phyloP scores from a whole-genome alignment of 1,139 yeast genomes.

The Yamadazyma pseudoaaseri region DNA sequence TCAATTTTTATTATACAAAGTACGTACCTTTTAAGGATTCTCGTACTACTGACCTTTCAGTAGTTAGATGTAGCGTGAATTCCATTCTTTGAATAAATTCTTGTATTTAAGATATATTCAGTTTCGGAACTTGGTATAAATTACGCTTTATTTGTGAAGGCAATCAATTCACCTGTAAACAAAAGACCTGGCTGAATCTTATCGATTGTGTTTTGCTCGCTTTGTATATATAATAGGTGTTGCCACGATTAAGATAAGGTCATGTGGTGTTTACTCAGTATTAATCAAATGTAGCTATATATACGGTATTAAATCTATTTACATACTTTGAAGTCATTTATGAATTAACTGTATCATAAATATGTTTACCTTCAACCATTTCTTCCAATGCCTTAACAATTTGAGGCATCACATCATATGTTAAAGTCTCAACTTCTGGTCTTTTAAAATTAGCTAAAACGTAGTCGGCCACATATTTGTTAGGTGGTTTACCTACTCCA shows the following conservation, averaged over 20 bases:
- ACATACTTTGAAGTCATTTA: too few relatives aligned
- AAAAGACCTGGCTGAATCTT: too few relatives aligned
- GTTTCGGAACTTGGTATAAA: too few relatives aligned
- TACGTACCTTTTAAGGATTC: conserved; percentile 47
- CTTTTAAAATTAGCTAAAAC: conserved; percentile 53
- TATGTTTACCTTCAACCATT: conserved; percentile 26
- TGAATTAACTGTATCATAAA: conserved; percentile 1
- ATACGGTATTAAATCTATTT: too few relatives aligned
- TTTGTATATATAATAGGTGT: too few relatives aligned
- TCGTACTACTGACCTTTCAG: conserved; percentile 44
- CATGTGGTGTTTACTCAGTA: too few relatives aligned
- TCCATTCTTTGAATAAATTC: too few relatives aligned
- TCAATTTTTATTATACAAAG: not conserved
- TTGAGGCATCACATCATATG: conserved; percentile 36
- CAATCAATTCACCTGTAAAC: too few relatives aligned
- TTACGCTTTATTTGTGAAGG: too few relatives aligned
- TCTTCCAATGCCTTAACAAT: conserved; percentile 35
- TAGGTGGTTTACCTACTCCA: conserved; percentile 70
- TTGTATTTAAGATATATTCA: too few relatives aligned
- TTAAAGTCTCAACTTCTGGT: conserved; percentile 33
- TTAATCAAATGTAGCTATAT: too few relatives aligned
- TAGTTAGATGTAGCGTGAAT: conserved; percentile 34
- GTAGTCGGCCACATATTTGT: conserved; percentile 53
- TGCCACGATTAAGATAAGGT: not conserved
- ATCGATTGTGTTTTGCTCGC: too few relatives aligned